These are phyloP conservation scores for Kwoniella pini DNA, from an alignment of 768 basidiomycete genomes.

Conservation along the genomic window DNA sequence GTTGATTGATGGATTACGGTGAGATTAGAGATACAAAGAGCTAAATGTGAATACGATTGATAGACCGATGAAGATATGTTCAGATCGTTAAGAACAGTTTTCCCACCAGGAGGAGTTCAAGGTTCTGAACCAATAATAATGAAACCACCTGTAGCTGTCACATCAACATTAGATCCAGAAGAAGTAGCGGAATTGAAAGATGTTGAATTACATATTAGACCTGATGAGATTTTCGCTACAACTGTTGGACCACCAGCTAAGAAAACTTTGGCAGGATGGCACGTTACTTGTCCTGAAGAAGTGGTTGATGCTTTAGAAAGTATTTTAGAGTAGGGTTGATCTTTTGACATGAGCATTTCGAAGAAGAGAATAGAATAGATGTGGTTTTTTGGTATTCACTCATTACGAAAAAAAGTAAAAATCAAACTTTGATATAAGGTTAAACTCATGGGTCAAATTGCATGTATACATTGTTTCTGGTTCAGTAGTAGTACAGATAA, in stretches of 20 bases:
- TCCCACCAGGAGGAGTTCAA: slow-evolving; percentile 56
- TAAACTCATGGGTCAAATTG: background rate
- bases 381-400: background rate
- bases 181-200: slow-evolving; percentile 51
- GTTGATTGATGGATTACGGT: too few species aligned
- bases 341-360: too few species aligned
- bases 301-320: slow-evolving; percentile 72
- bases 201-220: slow-evolving; percentile 66
- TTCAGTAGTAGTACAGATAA: too few species aligned
- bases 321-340: slow-evolving; percentile 34
- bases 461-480: slow-evolving; percentile 10
- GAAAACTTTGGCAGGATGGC: slow-evolving; percentile 87
- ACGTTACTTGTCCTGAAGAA: slow-evolving; percentile 84
- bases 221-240: slow-evolving; percentile 81
- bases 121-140: slow-evolving; percentile 55
- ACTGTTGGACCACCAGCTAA: slow-evolving; percentile 86
- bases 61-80: slow-evolving; percentile 99
- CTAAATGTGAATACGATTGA: background rate
- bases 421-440: background rate
- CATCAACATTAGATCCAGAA: slow-evolving; percentile 54
- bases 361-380: too few species aligned
- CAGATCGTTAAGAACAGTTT: slow-evolving; percentile 71
- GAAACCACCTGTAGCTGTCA: slow-evolving; percentile 60
- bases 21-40: background rate
- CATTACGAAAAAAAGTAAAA: background rate